A percentile compares a stretch with the other conserved stretches of the same genome.
Conservation (phyloP, 495 filamentous ascomycete genomes). For the Xylaria grammica region DNA sequence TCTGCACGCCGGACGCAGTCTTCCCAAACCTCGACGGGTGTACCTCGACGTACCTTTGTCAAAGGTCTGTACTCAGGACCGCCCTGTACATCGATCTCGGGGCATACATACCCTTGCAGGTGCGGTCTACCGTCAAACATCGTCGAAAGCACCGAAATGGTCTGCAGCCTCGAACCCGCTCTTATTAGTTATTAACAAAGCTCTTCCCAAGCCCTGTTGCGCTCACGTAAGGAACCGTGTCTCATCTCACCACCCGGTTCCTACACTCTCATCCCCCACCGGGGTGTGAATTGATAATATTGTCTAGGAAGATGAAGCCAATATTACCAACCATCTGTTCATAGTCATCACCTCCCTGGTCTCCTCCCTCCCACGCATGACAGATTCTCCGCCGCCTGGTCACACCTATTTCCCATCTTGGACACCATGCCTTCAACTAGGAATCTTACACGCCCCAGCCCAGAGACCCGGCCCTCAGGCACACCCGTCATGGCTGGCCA, state of each 20-base stretch:
- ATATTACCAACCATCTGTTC: constrained; percentile 37
- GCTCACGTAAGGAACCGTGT: constrained; percentile 31
- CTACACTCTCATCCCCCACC: constrained; percentile 27
- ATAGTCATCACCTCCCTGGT: constrained; percentile 26
- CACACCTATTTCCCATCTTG: constrained; percentile 33
- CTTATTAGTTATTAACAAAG: constrained; percentile 32
- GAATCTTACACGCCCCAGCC: constrained; percentile 32
- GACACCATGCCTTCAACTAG: constrained; percentile 44
- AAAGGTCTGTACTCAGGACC: constrained; percentile 36
- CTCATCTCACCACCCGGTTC: constrained; percentile 26
- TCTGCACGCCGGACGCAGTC: constrained; percentile 37
- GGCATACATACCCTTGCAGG: constrained; percentile 35
- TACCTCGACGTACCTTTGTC: constrained; percentile 43
- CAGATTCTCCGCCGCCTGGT: constrained; percentile 33
- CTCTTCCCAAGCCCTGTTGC: constrained; percentile 38
- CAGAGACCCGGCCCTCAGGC: constrained; percentile 33
- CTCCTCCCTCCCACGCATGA: constrained; percentile 30
- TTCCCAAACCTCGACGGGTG: constrained; percentile 25
- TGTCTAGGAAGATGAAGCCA: constrained; percentile 41
- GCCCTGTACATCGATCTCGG: constrained; percentile 38
- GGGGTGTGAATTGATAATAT: constrained; percentile 38
- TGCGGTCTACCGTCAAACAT: constrained; percentile 39
- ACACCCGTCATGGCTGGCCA: constrained; percentile 36
- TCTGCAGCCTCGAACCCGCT: constrained; percentile 42
- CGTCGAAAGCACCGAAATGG: constrained; percentile 38